Base-by-base conservation (phyloP, 352 stramenopile species). In the Pythium monospermum region DNA sequence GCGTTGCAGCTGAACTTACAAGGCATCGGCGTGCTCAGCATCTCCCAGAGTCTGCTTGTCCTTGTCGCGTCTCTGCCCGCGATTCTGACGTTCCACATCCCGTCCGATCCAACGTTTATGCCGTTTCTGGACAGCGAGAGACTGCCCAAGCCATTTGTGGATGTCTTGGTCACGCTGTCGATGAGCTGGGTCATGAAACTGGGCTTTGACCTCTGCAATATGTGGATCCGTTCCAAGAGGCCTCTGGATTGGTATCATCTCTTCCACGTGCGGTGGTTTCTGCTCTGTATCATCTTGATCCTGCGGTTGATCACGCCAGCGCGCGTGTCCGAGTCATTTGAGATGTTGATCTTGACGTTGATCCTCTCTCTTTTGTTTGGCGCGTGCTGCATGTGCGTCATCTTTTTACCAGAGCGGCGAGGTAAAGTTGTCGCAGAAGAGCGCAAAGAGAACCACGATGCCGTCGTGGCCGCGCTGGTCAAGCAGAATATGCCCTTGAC, bases 141-240 rank as follows among this genome's bases (percentile, higher is more conserved):
- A 15, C 47, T 61, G 1, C 31, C 45, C 16, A 57, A 58, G 18
- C 23, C 28, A 0, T 23, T 42, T 5, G 49, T 61, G 2, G 69
- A 76, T n/a, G 23, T 76, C 6, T 59, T 69, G 4, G 69, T 80
- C 27, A 70, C 61, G 39, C 43, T 80, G 12, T 73, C 66, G 3
- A 80, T 80, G 69, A 80, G 57, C 49, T 80, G 69, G 69, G 64
- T 80, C 22, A 36, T 75, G 28, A 80, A 80, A 28, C 41, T 73
- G 3, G 67, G 61, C 25, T 80, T 76, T 31, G 69, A 80, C 36
- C 37, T 74, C 26, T 67, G 54, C 50, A 80, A 72, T 42, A 58
- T 55, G 21, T 61, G 61, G 41, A 60, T 80, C 27, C 40, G 33
- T 16, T 44, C 69, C 4, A 57, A 57, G 19, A 53, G 59, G 6